Percentiles rank a stretch among this genome's conserved stretches.
These are phyloP conservation scores for Monosporascus sp. DNA, from an alignment of 2,329 filamentous ascomycete genomes.

Conservation along the genomic window DNA sequence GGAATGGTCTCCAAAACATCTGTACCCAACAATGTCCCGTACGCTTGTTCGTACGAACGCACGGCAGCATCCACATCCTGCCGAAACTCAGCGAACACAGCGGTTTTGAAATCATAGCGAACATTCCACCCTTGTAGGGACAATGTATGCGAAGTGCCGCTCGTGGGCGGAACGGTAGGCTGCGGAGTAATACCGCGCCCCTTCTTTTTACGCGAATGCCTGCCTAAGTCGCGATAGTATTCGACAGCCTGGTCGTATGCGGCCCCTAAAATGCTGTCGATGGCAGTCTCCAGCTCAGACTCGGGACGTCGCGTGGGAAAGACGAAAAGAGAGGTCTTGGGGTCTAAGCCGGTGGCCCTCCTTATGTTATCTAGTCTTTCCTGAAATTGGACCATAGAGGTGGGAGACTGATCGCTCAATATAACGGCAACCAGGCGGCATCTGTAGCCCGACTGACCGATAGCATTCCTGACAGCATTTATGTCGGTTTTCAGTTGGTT, in stretches of 20 bases:
- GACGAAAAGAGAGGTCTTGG: conserved; percentile 76
- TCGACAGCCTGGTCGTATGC: conserved; percentile 75
- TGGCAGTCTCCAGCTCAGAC: conserved; percentile 68
- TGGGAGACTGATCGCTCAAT: conserved; percentile 61
- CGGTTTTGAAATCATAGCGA: conserved; percentile 91
- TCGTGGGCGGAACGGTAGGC: conserved; percentile 77
- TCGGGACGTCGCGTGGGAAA: conserved; percentile 68
- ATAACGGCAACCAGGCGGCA: conserved; percentile 73
- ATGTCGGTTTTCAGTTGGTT: conserved; percentile 87
- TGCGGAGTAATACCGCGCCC: conserved; percentile 72
- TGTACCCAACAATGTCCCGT: conserved; percentile 74
- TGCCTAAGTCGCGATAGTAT: conserved; percentile 91
- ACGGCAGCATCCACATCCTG: conserved; percentile 87
- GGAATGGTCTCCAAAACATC: conserved; percentile 87
- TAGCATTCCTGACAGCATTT: conserved; percentile 64
- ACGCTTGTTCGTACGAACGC: conserved; percentile 80
- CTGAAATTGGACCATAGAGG: conserved; percentile 53
- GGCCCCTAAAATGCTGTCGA: conserved; percentile 65
- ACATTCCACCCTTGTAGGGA: conserved; percentile 86
- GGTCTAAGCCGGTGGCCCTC: conserved; percentile 72
- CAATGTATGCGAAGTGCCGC: conserved; percentile 79
- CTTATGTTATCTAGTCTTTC: conserved; percentile 77
- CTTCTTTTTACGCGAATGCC: conserved; percentile 84
- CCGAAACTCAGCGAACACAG: conserved; percentile 84
- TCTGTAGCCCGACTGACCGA: conserved; percentile 69